Evolutionary conservation across 805 yeast species (phyloP).

Genomic region (Yamadazyma philogaea): DNA sequence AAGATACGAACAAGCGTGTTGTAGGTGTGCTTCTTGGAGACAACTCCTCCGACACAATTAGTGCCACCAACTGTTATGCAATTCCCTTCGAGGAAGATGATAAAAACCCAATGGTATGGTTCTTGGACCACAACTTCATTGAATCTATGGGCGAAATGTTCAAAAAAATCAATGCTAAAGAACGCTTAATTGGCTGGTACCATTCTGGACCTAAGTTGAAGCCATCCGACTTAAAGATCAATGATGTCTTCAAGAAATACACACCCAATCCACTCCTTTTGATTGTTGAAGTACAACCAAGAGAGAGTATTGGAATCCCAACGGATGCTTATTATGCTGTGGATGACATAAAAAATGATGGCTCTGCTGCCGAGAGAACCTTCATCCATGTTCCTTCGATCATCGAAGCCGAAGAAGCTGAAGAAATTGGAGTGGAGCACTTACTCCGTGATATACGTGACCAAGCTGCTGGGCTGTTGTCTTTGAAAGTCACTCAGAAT

Average conservation of each 20-base stretch:
- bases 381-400: slow-evolving; percentile 90
- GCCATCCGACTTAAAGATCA: slow-evolving; percentile 85
- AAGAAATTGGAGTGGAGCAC: slow-evolving; percentile 98
- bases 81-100: slow-evolving; percentile 98
- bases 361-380: slow-evolving; percentile 87
- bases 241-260: slow-evolving; percentile 81
- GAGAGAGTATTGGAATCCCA: slow-evolving; percentile 73
- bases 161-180: slow-evolving; percentile 95
- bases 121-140: slow-evolving; percentile 91
- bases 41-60: slow-evolving; percentile 51
- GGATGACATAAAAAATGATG: slow-evolving; percentile 95
- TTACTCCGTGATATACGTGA: slow-evolving; percentile 90
- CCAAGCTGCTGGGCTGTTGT: slow-evolving; percentile 91
- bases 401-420: slow-evolving; percentile 98
- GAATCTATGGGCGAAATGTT: slow-evolving; percentile 98
- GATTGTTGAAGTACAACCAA: slow-evolving; percentile 87
- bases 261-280: slow-evolving; percentile 77
- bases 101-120: slow-evolving; percentile 89
- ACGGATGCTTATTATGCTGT: slow-evolving; percentile 93
- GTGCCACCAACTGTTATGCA: slow-evolving; percentile 90
- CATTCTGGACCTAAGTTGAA: slow-evolving; percentile 94
- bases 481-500: slow-evolving; percentile 84
- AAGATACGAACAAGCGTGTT: slow-evolving; percentile 70
- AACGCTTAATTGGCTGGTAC: slow-evolving; percentile 97
- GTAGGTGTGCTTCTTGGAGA: slow-evolving; percentile 95